phyloP scores from a whole-genome alignment of 257 asterid species.

The Fraxinus quadrangulata region DNA sequence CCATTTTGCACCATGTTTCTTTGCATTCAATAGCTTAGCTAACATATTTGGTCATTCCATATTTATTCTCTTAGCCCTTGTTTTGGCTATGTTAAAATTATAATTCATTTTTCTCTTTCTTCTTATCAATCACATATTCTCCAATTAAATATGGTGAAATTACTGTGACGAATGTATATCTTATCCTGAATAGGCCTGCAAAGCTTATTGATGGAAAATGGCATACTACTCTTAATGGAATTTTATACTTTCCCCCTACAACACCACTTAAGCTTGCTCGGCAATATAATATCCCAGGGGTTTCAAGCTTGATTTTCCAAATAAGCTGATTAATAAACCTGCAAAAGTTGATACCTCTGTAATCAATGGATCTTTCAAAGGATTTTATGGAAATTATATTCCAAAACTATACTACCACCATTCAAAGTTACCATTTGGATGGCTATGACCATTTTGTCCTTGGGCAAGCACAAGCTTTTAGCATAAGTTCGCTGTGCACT shows the following conservation, averaged over 20 bases:
- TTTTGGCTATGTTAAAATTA: too few species aligned
- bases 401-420: conserved; percentile 78
- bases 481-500: neutral
- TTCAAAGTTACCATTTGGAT: conserved; percentile 86
- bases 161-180: conserved; percentile 83
- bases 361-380: conserved; percentile 84
- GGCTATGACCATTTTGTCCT: conserved; percentile 90
- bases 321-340: conserved; percentile 69
- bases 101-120: too few species aligned
- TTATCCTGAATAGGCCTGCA: conserved; percentile 69
- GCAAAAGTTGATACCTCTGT: conserved; percentile 77
- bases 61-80: neutral
- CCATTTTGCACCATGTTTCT: conserved; percentile 3
- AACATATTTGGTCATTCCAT: neutral
- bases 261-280: conserved; percentile 86
- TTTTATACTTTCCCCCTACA: conserved; percentile 74
- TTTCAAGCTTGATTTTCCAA: conserved; percentile 95
- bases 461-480: conserved; percentile 57
- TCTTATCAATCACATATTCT: too few species aligned
- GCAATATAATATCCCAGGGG: conserved; percentile 68
- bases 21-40: neutral
- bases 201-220: conserved; percentile 79
- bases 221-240: conserved; percentile 81
- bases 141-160: conserved; percentile 32
- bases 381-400: conserved; percentile 86